Evolutionary conservation across 306 rosid genomes (phyloP).

Genomic region (Vigna radiata): DNA sequence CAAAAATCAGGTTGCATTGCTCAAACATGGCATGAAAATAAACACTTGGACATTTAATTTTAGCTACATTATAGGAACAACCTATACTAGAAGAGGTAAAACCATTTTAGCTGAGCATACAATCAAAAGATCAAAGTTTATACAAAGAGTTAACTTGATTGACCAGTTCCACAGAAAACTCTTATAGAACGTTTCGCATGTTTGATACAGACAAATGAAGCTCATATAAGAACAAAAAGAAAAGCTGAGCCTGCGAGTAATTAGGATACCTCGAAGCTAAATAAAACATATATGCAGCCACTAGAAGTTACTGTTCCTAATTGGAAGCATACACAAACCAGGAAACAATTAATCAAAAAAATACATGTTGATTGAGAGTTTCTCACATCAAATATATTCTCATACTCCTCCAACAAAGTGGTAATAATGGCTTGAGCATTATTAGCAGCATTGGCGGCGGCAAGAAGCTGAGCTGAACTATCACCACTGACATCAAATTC

Average conservation of each 20-base stretch:
- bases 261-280: conserved; percentile 19
- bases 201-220: background rate
- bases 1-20: conserved; percentile 19
- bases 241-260: background rate
- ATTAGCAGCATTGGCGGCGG: conserved; percentile 99
- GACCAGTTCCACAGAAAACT: background rate
- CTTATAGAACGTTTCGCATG: background rate
- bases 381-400: conserved; percentile 89
- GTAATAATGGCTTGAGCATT: conserved; percentile 95
- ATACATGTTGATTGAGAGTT: conserved; percentile 19
- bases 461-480: conserved; percentile 96
- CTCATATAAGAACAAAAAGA: background rate
- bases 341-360: conserved; percentile 36
- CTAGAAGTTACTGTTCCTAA: conserved; percentile 10
- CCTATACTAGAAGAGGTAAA: background rate
- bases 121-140: background rate
- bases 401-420: conserved; percentile 94
- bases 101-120: background rate
- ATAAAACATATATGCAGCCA: conserved; percentile 17
- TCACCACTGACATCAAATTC: conserved; percentile 89
- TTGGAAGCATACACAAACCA: conserved; percentile 32
- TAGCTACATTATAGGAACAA: background rate
- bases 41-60: background rate
- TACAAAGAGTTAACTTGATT: conserved; percentile 16
- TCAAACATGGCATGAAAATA: background rate